A percentile compares a stretch with the other conserved stretches of the same genome.
These are phyloP conservation scores for Cryptosporidium andersoni DNA, from an alignment of 169 alveolate genomes.

Conservation along the genomic window DNA sequence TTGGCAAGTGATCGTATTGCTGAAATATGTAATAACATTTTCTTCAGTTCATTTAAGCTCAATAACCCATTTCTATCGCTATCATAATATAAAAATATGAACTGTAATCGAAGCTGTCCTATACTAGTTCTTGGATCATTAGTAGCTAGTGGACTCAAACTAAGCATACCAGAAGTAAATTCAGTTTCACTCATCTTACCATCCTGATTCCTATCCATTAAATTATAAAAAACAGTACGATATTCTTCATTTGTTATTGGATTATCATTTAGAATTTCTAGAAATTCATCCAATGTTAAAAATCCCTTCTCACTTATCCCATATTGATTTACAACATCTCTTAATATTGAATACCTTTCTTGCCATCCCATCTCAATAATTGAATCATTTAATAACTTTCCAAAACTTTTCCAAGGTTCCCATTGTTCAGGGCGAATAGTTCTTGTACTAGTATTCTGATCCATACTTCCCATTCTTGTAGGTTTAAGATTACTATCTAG, in stretches of 20 bases:
- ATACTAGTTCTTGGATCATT: conserved; percentile 63
- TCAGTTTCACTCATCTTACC: conserved; percentile 50
- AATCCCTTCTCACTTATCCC: conserved; percentile 40
- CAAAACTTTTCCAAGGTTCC: conserved; percentile 68
- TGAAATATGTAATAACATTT: conserved; percentile 63
- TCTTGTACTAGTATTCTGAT: conserved; percentile 6
- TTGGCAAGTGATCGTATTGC: conserved; percentile 43
- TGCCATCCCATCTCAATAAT: conserved; percentile 69
- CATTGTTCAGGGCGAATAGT: conserved; percentile 67
- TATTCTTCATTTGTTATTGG: conserved; percentile 58
- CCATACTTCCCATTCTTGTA: background rate
- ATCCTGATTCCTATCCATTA: conserved; percentile 68
- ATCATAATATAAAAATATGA: conserved; percentile 72
- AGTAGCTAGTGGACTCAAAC: conserved; percentile 62
- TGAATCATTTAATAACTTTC: conserved; percentile 40
- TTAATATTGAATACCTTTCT: conserved; percentile 43
- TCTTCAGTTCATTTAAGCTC: conserved; percentile 62
- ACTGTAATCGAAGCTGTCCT: conserved; percentile 72
- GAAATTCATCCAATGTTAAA: conserved; percentile 33
- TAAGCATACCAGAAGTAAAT: conserved; percentile 64
- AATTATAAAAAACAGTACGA: conserved; percentile 46
- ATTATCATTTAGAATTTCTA: conserved; percentile 38
- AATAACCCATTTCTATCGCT: conserved; percentile 70
- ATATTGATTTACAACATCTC: conserved; percentile 27
- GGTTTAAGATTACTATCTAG: background rate